Conservation (phyloP, 2,329 filamentous ascomycete species). For the Leptodontidium sp. region DNA sequence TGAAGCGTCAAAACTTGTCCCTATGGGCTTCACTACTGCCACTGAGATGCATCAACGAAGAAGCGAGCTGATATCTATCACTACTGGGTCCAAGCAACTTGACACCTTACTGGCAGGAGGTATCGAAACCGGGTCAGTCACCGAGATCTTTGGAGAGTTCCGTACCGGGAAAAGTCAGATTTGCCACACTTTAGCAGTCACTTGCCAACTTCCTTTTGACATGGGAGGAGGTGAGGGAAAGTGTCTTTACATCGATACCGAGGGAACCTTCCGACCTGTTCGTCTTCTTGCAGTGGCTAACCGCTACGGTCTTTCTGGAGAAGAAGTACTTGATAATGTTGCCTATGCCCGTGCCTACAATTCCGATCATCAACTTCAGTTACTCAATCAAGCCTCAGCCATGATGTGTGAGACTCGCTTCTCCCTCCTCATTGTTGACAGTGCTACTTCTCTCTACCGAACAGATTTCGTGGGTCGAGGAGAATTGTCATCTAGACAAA, state of each 20-base stretch:
- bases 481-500: slow-evolving; percentile 92
- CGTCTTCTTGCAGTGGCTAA: slow-evolving; percentile 91
- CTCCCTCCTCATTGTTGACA: slow-evolving; percentile 94
- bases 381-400: slow-evolving; percentile 91
- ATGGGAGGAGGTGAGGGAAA: slow-evolving; percentile 99
- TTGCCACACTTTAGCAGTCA: slow-evolving; percentile 97
- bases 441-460: slow-evolving; percentile 92
- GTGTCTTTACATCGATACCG: slow-evolving; percentile 97
- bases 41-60: slow-evolving; percentile 98
- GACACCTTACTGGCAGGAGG: slow-evolving; percentile 95
- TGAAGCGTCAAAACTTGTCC: slow-evolving; percentile 90
- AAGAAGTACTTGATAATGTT: slow-evolving; percentile 98
- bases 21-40: slow-evolving; percentile 98
- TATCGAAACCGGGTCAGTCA: slow-evolving; percentile 96
- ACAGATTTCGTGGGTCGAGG: slow-evolving; percentile 98
- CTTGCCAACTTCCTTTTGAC: slow-evolving; percentile 96
- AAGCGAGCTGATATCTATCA: slow-evolving; percentile 97
- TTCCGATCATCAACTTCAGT: slow-evolving; percentile 94
- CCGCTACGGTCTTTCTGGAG: slow-evolving; percentile 90
- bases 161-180: slow-evolving; percentile 98
- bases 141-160: slow-evolving; percentile 98
- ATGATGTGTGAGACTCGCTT: slow-evolving; percentile 99
- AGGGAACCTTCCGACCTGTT: slow-evolving; percentile 95
- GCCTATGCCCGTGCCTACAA: slow-evolving; percentile 98
- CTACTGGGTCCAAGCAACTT: slow-evolving; percentile 95